Conservation (phyloP, 805 yeast genomes). For the Yarrowia phangngaensis region DNA sequence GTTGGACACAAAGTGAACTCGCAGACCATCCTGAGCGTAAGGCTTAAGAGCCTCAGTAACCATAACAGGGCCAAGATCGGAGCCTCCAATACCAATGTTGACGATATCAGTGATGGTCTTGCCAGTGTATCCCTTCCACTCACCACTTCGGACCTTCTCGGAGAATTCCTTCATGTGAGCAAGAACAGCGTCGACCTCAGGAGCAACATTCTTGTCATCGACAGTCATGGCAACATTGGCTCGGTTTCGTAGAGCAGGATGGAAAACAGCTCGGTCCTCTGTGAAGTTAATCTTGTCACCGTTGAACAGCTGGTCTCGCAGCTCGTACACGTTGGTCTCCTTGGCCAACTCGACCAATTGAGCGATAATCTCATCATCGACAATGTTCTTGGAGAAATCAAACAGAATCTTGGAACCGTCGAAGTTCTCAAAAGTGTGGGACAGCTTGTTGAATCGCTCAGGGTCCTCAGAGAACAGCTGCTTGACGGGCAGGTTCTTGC, state of each 20-base stretch:
- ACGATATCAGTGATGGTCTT: constrained; percentile 89
- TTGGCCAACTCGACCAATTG: constrained; percentile 74
- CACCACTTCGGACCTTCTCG: constrained; percentile 82
- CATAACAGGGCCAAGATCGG: constrained; percentile 99
- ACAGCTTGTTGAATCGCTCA: constrained; percentile 67
- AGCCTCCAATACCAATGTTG: constrained; percentile 98
- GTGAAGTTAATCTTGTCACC: constrained; percentile 95
- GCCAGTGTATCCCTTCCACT: constrained; percentile 96
- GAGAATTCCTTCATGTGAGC: constrained; percentile 96
- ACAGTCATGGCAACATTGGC: constrained; percentile 77
- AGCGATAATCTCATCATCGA: constrained; percentile 74
- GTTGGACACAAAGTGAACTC: constrained; percentile 92
- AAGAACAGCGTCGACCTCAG: constrained; percentile 87
- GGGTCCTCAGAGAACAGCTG: constrained; percentile 75
- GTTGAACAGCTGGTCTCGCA: constrained; percentile 86
- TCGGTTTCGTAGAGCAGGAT: constrained; percentile 94
- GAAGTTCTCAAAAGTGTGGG: constrained; percentile 73
- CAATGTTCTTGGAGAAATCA: constrained; percentile 92
- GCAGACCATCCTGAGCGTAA: constrained; percentile 65
- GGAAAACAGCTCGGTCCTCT: constrained; percentile 90
- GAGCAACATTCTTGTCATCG: constrained; percentile 84
- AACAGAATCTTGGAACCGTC: constrained; percentile 87
- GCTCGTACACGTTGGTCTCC: constrained; percentile 80
- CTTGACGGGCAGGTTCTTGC: constrained; percentile 67
- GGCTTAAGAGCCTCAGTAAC: constrained; percentile 96